Percentiles rank a stretch among this genome's conserved stretches.
Conservation (phyloP, 2,329 filamentous ascomycete genomes). For the Hymenoscyphus fructigenus region DNA sequence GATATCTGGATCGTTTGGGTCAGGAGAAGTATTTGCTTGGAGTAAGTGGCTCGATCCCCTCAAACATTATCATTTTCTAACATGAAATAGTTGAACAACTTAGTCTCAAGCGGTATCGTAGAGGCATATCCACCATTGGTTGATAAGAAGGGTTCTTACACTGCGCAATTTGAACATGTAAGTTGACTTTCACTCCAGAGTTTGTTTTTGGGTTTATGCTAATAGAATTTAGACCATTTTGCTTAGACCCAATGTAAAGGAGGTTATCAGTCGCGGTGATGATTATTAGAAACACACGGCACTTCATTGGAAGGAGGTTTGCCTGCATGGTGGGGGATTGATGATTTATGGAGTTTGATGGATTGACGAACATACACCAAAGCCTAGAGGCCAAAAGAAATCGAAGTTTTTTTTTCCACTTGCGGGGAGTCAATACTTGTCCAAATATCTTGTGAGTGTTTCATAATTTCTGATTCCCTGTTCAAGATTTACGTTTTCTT, state of each 20-base stretch:
- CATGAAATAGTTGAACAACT: constrained; percentile 68
- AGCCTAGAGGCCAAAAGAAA: background rate
- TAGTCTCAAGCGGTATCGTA: constrained; percentile 80
- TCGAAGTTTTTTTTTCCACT: background rate
- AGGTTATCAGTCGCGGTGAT: constrained; percentile 82
- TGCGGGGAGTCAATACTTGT: too few species aligned
- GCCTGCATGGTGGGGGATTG: background rate
- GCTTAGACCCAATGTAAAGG: constrained; percentile 77
- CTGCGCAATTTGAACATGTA: constrained; percentile 92
- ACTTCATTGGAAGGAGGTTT: background rate
- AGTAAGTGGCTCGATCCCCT: constrained; percentile 49
- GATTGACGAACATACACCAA: background rate
- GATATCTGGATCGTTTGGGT: constrained; percentile 89
- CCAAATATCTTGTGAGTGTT: too few species aligned
- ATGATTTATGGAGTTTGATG: background rate
- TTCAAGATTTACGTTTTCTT: too few species aligned
- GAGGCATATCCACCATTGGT: constrained; percentile 87
- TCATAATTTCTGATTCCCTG: too few species aligned
- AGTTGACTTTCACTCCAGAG: constrained; percentile 11
- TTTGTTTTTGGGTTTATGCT: background rate
- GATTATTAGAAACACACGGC: constrained; percentile 58
- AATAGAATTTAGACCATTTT: constrained; percentile 69
- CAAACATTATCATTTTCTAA: constrained; percentile 31
- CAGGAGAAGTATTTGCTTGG: constrained; percentile 93
- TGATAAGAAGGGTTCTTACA: constrained; percentile 92